Conservation (phyloP, 2,329 filamentous ascomycete genomes). For the Pseudogymnoascus sp. region DNA sequence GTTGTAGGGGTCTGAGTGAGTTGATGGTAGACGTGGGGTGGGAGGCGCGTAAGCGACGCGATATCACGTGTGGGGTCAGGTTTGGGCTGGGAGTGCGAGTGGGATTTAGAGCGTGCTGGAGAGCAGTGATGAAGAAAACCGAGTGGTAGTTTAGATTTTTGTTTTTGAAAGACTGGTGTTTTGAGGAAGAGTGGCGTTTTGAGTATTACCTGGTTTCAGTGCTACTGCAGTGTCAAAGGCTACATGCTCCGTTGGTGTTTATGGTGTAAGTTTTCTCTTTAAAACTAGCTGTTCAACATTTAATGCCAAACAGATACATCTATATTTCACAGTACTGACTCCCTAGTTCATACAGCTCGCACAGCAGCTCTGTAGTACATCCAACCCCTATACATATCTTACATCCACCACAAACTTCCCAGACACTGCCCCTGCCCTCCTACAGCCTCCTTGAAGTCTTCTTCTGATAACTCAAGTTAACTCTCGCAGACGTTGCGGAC, state of each 20-base stretch:
- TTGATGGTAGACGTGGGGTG: not conserved
- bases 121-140: not conserved
- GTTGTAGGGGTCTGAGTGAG: not conserved
- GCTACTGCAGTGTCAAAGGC: not conserved
- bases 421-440: not conserved
- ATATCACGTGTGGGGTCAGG: not conserved
- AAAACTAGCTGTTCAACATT: not conserved
- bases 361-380: not conserved
- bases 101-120: not conserved
- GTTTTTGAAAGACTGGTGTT: not conserved
- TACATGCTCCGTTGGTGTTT: not conserved
- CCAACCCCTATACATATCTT: not conserved
- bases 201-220: not conserved
- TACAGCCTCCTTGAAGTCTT: conserved; percentile 15
- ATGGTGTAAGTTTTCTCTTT: not conserved
- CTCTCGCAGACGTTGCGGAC: conserved; percentile 67
- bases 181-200: not conserved
- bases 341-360: not conserved
- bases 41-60: not conserved
- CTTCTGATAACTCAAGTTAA: conserved; percentile 51
- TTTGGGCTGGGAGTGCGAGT: not conserved
- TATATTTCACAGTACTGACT: not conserved
- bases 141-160: not conserved
- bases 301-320: not conserved
- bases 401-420: not conserved